Evolutionary conservation across 768 basidiomycete species (phyloP).

Genomic region (Russula virescens): DNA sequence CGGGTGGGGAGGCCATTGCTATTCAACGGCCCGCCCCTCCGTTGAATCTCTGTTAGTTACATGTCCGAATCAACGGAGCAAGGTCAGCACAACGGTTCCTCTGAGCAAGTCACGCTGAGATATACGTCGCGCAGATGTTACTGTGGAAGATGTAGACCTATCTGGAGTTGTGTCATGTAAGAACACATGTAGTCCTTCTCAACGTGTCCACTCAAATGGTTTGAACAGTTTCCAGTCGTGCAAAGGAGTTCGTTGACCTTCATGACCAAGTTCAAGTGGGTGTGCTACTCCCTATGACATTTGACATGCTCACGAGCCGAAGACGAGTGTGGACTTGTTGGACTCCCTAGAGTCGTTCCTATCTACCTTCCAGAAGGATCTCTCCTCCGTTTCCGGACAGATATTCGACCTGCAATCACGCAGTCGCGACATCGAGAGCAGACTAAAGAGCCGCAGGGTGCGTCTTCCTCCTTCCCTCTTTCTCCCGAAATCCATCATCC

Average conservation of each 20-base stretch:
- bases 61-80: neutral
- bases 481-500: neutral
- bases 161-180: constrained; percentile 13
- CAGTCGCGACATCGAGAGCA: constrained; percentile 85
- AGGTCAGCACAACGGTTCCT: neutral
- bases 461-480: constrained; percentile 29
- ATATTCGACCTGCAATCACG: constrained; percentile 90
- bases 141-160: neutral
- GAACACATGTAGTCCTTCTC: neutral
- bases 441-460: constrained; percentile 80
- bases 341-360: constrained; percentile 88
- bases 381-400: constrained; percentile 92
- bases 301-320: neutral
- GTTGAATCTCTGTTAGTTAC: too few relatives aligned
- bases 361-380: constrained; percentile 91
- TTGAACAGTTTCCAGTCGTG: constrained; percentile 35
- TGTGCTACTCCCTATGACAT: neutral
- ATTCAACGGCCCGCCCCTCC: neutral
- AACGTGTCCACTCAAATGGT: neutral
- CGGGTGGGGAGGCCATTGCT: too few relatives aligned
- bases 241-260: constrained; percentile 76
- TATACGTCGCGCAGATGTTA: neutral
- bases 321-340: constrained; percentile 84
- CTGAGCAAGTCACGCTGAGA: neutral
- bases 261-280: constrained; percentile 84